Evolutionary conservation across 2,329 filamentous ascomycete species (phyloP).

Genomic region (Penicillium olsonii): DNA sequence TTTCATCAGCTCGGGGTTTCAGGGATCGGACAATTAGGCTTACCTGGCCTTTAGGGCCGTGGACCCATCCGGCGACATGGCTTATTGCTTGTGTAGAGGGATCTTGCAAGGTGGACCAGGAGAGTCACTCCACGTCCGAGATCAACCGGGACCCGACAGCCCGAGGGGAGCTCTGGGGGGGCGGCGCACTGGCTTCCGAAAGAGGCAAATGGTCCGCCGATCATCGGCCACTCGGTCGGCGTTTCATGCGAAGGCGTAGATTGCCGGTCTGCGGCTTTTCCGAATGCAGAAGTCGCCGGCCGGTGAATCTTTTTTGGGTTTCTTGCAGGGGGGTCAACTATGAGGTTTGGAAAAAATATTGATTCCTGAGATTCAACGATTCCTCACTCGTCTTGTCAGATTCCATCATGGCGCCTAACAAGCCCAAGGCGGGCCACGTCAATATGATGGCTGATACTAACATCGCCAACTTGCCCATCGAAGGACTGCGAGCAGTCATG

Average conservation of each 20-base stretch:
- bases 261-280: neutral
- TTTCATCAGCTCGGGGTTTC: neutral
- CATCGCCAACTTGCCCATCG: constrained; percentile 45
- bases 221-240: neutral
- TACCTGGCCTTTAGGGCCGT: neutral
- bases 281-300: neutral
- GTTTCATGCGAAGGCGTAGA: neutral
- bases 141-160: neutral
- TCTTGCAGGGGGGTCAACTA: neutral
- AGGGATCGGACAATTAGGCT: neutral
- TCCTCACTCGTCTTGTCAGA: neutral
- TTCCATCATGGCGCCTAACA: neutral
- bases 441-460: constrained; percentile 53
- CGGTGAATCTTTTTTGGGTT: neutral
- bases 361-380: neutral
- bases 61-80: neutral
- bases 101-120: neutral
- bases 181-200: neutral
- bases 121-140: neutral
- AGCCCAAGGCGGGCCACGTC: constrained; percentile 39
- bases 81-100: neutral
- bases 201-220: neutral
- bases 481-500: constrained; percentile 44
- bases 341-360: neutral
- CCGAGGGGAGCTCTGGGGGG: neutral